A percentile compares a stretch with the other conserved stretches of the same genome.
Conservation (phyloP, 2,329 filamentous ascomycete species). For the Gremmenia infestans region DNA sequence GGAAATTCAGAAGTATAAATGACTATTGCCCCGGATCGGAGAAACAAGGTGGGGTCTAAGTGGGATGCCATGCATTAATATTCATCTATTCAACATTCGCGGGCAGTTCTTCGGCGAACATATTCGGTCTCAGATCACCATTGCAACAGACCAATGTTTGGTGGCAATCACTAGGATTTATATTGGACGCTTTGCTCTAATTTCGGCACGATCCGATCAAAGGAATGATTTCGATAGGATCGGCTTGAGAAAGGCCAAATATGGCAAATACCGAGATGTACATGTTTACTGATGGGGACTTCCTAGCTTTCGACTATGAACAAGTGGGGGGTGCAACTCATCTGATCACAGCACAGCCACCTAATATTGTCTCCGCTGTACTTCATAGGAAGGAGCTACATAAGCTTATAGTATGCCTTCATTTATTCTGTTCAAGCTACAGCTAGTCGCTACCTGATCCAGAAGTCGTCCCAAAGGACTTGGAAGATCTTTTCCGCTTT, state of each 20-base stretch:
- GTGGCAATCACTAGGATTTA: neutral
- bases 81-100: conserved; percentile 8
- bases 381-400: neutral
- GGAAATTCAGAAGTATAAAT: neutral
- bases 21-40: conserved; percentile 7
- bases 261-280: neutral
- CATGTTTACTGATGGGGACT: neutral
- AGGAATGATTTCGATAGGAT: neutral
- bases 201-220: conserved; percentile 4
- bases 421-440: neutral
- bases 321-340: neutral
- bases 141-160: neutral
- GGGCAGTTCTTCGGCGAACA: neutral
- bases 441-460: neutral
- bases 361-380: neutral
- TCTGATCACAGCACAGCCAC: neutral
- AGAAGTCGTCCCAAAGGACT: neutral
- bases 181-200: neutral
- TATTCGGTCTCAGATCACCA: neutral
- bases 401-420: neutral
- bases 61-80: neutral
- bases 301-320: neutral
- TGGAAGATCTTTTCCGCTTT: neutral
- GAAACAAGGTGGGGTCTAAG: conserved; percentile 2
- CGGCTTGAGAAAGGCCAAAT: neutral